A percentile compares a stretch with the other conserved stretches of the same genome.
Conservation (phyloP, 139 green algal species). For the Penium margaritaceum region DNA sequence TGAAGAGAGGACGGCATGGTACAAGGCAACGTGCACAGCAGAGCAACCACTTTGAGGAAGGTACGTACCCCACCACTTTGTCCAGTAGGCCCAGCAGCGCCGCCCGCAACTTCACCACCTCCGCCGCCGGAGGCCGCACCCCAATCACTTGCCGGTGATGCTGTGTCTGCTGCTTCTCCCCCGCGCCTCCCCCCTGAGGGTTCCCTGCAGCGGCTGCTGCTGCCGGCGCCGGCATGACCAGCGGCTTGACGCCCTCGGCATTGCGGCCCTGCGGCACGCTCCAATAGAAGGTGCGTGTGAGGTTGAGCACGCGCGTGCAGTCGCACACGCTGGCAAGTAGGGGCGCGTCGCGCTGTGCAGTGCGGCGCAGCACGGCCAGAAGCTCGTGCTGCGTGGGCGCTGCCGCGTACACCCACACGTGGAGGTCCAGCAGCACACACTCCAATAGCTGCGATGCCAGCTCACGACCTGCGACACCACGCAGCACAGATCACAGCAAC, state of each 20-base stretch:
- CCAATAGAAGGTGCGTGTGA: constrained; percentile 33
- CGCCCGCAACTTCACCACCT: constrained; percentile 26
- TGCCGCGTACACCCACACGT: constrained; percentile 23
- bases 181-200: no score
- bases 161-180: no score
- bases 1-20: no score
- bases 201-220: no score
- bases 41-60: no score
- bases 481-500: no score
- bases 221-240: neutral
- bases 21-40: no score
- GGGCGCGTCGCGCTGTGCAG: constrained; percentile 3
- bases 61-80: no score
- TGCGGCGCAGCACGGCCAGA: neutral
- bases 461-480: neutral
- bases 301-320: constrained; percentile 5
- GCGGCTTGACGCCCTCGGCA: neutral
- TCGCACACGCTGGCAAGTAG: constrained; percentile 7
- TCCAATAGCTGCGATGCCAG: constrained; percentile 21
- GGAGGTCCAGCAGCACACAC: constrained; percentile 15
- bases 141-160: constrained; percentile 16
- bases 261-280: constrained; percentile 15
- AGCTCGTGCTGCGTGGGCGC: constrained; percentile 25
- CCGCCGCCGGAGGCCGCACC: neutral
- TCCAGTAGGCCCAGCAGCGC: constrained; percentile 24